Evolutionary conservation across 1,139 yeast genomes (phyloP).

Genomic region (Zygosaccharomyces pseudobailii): DNA sequence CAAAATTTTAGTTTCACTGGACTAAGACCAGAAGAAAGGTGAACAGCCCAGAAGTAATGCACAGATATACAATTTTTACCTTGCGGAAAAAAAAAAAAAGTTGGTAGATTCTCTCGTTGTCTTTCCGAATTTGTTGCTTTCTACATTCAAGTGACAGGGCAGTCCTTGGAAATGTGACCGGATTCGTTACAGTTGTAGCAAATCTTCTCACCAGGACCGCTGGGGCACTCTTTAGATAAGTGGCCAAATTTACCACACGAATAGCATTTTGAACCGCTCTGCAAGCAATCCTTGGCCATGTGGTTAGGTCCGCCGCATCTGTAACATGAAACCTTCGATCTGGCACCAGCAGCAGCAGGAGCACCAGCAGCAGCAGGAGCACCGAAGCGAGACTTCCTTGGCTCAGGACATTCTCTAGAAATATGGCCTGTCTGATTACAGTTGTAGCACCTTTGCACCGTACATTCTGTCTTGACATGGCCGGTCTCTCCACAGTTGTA

Average conservation of each 20-base stretch:
- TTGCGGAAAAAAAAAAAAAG: slow-evolving; percentile 7
- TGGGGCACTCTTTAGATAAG: slow-evolving; percentile 75
- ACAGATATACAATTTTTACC: slow-evolving; percentile 8
- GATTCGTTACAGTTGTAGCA: slow-evolving; percentile 87
- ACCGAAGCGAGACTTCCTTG: slow-evolving; percentile 29
- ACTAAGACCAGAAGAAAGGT: slow-evolving; percentile 7
- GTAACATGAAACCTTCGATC: slow-evolving; percentile 64
- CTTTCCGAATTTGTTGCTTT: neutral
- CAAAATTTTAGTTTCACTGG: slow-evolving; percentile 3
- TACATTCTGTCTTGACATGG: slow-evolving; percentile 69
- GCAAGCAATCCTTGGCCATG: slow-evolving; percentile 87
- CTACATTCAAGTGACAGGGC: slow-evolving; percentile 38
- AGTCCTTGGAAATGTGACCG: slow-evolving; percentile 87
- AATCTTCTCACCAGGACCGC: slow-evolving; percentile 49
- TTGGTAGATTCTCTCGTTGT: neutral
- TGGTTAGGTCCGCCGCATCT: slow-evolving; percentile 94
- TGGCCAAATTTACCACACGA: slow-evolving; percentile 91
- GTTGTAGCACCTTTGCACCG: slow-evolving; percentile 70
- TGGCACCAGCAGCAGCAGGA: slow-evolving; percentile 9
- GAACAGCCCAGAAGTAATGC: slow-evolving; percentile 14
- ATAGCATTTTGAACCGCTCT: slow-evolving; percentile 74
- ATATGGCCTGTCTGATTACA: slow-evolving; percentile 86
- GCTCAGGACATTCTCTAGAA: slow-evolving; percentile 63
- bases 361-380: slow-evolving; percentile 5
- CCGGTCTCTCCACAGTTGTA: slow-evolving; percentile 77